Percentiles rank a stretch among this genome's conserved stretches.
phyloP scores from a whole-genome alignment of 345 rosid species.

The Salix exigua region DNA sequence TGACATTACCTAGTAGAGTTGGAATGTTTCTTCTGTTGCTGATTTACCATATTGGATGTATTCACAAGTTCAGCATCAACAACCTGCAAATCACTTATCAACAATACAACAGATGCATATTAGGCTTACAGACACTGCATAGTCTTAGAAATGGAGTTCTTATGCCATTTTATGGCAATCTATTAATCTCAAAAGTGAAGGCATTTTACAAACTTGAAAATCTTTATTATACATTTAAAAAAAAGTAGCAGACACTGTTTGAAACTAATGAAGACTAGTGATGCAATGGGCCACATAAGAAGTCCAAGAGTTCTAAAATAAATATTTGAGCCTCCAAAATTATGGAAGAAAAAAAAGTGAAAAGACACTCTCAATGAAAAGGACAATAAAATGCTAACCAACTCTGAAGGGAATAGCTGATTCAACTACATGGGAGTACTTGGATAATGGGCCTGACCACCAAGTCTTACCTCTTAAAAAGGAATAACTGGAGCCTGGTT shows the following conservation, averaged over 20 bases:
- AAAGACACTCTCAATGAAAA: not conserved
- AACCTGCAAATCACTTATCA: conserved; percentile 33
- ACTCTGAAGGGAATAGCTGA: not conserved
- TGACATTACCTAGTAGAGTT: conserved; percentile 37
- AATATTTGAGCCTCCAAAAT: not conserved
- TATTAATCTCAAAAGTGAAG: not conserved
- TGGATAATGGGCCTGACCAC: conserved; percentile 61
- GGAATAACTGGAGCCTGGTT: conserved; percentile 35
- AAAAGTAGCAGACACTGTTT: not conserved
- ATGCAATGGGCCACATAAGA: not conserved
- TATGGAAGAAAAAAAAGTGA: not conserved
- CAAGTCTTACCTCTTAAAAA: conserved; percentile 48
- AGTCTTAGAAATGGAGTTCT: not conserved
- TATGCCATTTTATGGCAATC: not conserved
- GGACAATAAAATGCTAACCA: not conserved
- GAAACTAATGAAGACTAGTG: not conserved
- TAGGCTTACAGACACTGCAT: not conserved
- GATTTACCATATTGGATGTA: conserved; percentile 24
- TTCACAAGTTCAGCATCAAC: conserved; percentile 31
- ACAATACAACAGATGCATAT: conserved; percentile 1
- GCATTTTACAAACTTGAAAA: not conserved
- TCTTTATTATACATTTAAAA: not conserved
- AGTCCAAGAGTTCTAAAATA: not conserved
- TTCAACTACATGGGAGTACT: conserved; percentile 41
- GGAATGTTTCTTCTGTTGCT: conserved; percentile 38